These are phyloP conservation scores for Penicillium corylophilum DNA, from an alignment of 2,329 filamentous ascomycete genomes.

Conservation along the genomic window DNA sequence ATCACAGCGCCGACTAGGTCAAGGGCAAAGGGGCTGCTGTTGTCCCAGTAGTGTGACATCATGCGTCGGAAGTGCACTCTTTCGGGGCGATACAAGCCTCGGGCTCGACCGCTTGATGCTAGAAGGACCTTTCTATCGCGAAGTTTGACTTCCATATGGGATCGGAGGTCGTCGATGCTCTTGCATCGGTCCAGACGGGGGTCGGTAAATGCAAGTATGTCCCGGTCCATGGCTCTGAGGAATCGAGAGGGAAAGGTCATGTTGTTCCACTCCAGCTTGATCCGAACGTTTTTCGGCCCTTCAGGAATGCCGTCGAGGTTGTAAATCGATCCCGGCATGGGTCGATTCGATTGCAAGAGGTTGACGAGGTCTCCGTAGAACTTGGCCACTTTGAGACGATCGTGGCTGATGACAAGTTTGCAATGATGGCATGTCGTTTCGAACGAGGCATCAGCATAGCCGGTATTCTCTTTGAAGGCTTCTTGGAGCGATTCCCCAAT, in stretches of 20 bases:
- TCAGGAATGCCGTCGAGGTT: slow-evolving; percentile 53
- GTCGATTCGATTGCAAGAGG: slow-evolving; percentile 48
- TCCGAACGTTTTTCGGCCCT: background rate
- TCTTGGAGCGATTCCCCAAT: slow-evolving; percentile 13
- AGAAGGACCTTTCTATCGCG: slow-evolving; percentile 50
- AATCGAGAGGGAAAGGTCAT: slow-evolving; percentile 23
- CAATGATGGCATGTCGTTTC: slow-evolving; percentile 53
- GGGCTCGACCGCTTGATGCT: slow-evolving; percentile 13
- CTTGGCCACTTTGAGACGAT: slow-evolving; percentile 60
- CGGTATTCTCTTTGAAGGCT: slow-evolving; percentile 22
- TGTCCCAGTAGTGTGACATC: slow-evolving; percentile 46
- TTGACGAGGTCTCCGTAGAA: slow-evolving; percentile 57
- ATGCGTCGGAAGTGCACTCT: slow-evolving; percentile 45
- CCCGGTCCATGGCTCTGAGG: slow-evolving; percentile 19
- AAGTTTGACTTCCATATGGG: slow-evolving; percentile 30
- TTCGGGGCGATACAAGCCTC: slow-evolving; percentile 16
- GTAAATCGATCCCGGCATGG: slow-evolving; percentile 68
- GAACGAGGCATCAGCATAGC: slow-evolving; percentile 48
- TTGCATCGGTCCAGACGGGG: slow-evolving; percentile 47
- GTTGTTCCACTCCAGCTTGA: background rate
- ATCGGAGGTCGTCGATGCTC: slow-evolving; percentile 41
- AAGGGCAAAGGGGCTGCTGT: slow-evolving; percentile 37
- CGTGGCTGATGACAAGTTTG: slow-evolving; percentile 50
- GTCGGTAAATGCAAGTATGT: slow-evolving; percentile 58
- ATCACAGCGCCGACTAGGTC: slow-evolving; percentile 44